Evolutionary conservation across 2,329 filamentous ascomycete species (phyloP).

Genomic region (Trichophyton schoenleinii): DNA sequence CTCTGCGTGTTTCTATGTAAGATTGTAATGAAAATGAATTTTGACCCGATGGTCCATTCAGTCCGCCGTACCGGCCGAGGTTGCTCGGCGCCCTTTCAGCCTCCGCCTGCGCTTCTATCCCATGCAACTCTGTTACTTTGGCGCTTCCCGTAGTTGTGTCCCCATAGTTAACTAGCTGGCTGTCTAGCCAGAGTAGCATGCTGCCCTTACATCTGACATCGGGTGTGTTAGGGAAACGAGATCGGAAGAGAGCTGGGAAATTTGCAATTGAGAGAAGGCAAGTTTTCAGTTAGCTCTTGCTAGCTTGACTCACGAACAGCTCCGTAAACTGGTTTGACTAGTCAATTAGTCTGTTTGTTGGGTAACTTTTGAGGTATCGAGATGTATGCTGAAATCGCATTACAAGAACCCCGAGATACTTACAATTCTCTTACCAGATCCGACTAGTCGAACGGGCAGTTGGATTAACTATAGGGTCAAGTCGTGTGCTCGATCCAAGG

Average conservation of each 20-base stretch:
- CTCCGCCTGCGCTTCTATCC: background rate
- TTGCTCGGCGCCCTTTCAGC: background rate
- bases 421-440: background rate
- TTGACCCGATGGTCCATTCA: no score
- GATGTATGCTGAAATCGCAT: background rate
- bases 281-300: background rate
- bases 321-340: no score
- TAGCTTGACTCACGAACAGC: no score
- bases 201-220: background rate
- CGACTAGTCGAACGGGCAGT: background rate
- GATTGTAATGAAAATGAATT: no score
- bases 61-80: background rate
- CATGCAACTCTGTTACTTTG: background rate
- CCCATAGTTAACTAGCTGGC: no score
- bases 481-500: slow-evolving; percentile 1
- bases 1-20: no score
- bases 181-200: background rate
- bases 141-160: background rate
- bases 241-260: background rate
- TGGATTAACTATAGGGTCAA: background rate
- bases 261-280: background rate
- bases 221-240: background rate
- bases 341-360: no score
- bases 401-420: background rate
- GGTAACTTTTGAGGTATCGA: background rate